A percentile compares a stretch with the other conserved stretches of the same genome.
phyloP scores from a whole-genome alignment of 2,329 filamentous ascomycete species.

The Eutypella sp. region DNA sequence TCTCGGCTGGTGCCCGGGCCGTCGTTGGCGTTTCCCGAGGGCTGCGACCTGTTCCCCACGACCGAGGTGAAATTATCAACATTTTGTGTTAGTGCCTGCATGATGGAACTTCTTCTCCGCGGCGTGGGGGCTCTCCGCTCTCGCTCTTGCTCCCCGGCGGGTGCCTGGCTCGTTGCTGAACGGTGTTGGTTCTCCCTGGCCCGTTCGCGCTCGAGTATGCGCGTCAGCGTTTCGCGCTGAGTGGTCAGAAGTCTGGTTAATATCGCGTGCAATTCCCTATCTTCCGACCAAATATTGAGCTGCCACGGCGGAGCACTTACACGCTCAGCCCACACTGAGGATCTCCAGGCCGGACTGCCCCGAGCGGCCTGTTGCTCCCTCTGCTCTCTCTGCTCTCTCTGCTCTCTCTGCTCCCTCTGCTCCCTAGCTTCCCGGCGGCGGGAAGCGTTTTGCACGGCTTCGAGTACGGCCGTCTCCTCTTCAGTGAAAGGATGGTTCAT shows the following conservation, averaged over 20 bases:
- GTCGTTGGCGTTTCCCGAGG: slow-evolving; percentile 13
- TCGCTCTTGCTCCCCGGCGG: slow-evolving; percentile 22
- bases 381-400: slow-evolving; percentile 22
- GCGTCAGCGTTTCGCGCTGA: slow-evolving; percentile 27
- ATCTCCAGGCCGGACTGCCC: slow-evolving; percentile 21
- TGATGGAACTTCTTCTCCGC: slow-evolving; percentile 24
- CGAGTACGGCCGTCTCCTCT: slow-evolving; percentile 52
- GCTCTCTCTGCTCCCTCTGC: slow-evolving; percentile 22
- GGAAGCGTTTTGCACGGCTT: slow-evolving; percentile 50
- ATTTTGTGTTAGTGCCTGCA: slow-evolving; percentile 24
- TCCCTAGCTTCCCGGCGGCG: slow-evolving; percentile 43
- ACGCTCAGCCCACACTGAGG: slow-evolving; percentile 25
- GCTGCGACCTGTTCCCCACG: slow-evolving; percentile 13
- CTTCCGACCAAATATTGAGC: slow-evolving; percentile 5
- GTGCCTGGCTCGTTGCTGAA: slow-evolving; percentile 15
- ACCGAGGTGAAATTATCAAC: slow-evolving; percentile 17
- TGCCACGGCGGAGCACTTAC: slow-evolving; percentile 23
- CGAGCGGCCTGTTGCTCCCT: slow-evolving; percentile 15
- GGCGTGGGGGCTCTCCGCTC: slow-evolving; percentile 25
- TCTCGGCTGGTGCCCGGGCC: slow-evolving; percentile 16
- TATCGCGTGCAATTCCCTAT: slow-evolving; percentile 12
- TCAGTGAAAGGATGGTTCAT: slow-evolving; percentile 47
- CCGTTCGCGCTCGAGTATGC: slow-evolving; percentile 27
- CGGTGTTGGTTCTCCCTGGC: slow-evolving; percentile 23
- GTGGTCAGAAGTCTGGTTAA: slow-evolving; percentile 6